Base-by-base conservation (phyloP, 495 filamentous ascomycete genomes). In the Talaromyces trachyspermus region DNA sequence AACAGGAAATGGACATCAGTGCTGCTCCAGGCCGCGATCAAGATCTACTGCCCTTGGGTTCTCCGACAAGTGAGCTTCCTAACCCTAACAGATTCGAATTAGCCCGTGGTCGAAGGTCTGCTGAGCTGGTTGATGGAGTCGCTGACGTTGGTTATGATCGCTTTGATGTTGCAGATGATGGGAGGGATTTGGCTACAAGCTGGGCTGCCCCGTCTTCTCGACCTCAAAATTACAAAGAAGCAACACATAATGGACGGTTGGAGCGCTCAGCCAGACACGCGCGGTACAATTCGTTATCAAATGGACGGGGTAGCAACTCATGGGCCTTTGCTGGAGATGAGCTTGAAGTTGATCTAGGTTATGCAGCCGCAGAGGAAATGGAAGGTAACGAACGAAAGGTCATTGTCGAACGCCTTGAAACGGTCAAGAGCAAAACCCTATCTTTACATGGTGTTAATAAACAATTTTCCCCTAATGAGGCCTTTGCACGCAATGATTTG, bases 1-100 rank as follows among this genome's bases (percentile, higher is more conserved):
- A 77, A n/a, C 89, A 94, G 61, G 89, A 94, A 59, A 92, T 95
- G 81, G 91, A 95, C 59, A 95, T 95, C 43, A 84, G 85, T 50
- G 81, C 84, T 2, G 81, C 72, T 30, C 68, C 74, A 33, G 63
- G 63, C 33, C 72, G 68, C 25, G 75, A 76, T 49, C 67, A 69
- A 32, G 92, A 97, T 60, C 78, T 95, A n/a, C 72, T 97, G 18
- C 78, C 79, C 14, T 69, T 88, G 35, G 74, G 75, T 11, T 74
- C 78, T 5, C 73, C 80, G n/a, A 58, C 71, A 5, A 74, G 74
- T 17, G 86, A 89, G 27, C 69, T 89, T 3, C 89, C 88, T 17
- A 85, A 86, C 46, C 80, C 83, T 1, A 89, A 90, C 52, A 83
- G 88, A 29, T 95, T 97, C 62, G 89, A 95, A 55, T 68, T 94